Conservation (phyloP, 192 early-diverging fungal species). For the Mortierella alpina region DNA sequence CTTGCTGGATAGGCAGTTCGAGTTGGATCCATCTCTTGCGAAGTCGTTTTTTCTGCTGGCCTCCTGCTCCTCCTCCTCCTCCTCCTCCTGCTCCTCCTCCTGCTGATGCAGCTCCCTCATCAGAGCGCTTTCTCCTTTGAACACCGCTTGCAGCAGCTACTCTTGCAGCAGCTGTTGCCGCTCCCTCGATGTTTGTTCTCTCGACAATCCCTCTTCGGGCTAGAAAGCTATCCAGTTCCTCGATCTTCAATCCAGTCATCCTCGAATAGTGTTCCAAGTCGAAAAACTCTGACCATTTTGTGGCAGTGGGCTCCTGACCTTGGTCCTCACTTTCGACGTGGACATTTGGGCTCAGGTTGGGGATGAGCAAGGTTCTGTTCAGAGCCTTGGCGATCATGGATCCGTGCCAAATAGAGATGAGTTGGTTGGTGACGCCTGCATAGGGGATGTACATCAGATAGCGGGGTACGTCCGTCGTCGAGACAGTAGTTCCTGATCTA, state of each 20-base stretch:
- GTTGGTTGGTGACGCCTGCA: conserved; percentile 46
- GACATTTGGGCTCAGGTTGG: conserved; percentile 44
- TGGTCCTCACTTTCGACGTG: conserved; percentile 18
- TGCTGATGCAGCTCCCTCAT: not conserved
- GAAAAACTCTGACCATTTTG: conserved; percentile 45
- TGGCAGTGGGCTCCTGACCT: conserved; percentile 16
- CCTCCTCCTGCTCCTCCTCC: not conserved
- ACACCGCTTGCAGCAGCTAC: not conserved
- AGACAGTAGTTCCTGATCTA: not conserved
- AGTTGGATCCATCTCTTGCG: conserved; percentile 27
- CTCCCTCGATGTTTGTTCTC: no score
- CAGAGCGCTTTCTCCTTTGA: not conserved
- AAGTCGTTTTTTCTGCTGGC: not conserved
- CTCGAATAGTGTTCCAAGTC: conserved; percentile 26
- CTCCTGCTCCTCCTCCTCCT: conserved; percentile 14
- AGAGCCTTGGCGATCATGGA: conserved; percentile 48
- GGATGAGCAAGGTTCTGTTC: conserved; percentile 40
- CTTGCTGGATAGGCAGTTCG: conserved; percentile 10
- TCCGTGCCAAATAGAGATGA: conserved; percentile 49
- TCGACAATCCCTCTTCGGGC: conserved; percentile 27
- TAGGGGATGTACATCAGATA: conserved; percentile 50
- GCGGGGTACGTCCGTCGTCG: conserved; percentile 4
- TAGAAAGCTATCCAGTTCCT: conserved; percentile 38
- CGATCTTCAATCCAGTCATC: conserved; percentile 16
- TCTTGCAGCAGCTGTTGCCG: not conserved